Evolutionary conservation across 257 asterid genomes (phyloP).

Genomic region (Ophiorrhiza pumila): DNA sequence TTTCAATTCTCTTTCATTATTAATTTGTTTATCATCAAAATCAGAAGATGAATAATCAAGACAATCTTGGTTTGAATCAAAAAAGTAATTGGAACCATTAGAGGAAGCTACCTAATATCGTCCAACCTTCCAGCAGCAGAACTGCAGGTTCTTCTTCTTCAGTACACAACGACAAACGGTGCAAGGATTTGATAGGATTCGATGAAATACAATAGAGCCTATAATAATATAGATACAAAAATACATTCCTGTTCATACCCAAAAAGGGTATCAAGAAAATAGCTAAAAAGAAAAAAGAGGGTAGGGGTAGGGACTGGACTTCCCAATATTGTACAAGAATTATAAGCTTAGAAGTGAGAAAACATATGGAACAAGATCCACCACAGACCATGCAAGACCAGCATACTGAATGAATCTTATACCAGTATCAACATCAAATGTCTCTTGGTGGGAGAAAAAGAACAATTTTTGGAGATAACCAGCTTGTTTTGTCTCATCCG

Average conservation of each 20-base stretch:
- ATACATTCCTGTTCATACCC: constrained; percentile 3
- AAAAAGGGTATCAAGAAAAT: constrained; percentile 4
- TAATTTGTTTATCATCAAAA: too few relatives aligned
- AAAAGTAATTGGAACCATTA: too few relatives aligned
- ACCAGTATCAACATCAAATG: constrained; percentile 87
- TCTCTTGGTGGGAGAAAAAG: constrained; percentile 56
- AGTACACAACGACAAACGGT: background rate
- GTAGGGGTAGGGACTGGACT: too few relatives aligned
- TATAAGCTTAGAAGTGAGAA: constrained; percentile 53
- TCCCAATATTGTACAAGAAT: constrained; percentile 15
- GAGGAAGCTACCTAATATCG: background rate
- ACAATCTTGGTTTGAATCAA: background rate
- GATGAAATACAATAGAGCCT: background rate
- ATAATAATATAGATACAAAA: constrained; percentile 15
- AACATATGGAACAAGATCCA: constrained; percentile 86
- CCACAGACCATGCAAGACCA: constrained; percentile 96
- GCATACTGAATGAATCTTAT: constrained; percentile 91
- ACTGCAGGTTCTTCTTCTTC: background rate
- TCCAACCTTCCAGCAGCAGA: constrained; percentile 3
- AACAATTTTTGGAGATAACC: constrained; percentile 64
- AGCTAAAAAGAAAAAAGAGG: background rate
- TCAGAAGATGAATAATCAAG: background rate
- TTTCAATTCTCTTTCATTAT: too few relatives aligned
- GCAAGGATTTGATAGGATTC: background rate
- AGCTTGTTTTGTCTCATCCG: constrained; percentile 49